A percentile compares a stretch with the other conserved stretches of the same genome.
These are phyloP conservation scores for Phytophthora citrophthora DNA, from an alignment of 352 stramenopile species.

Conservation along the genomic window DNA sequence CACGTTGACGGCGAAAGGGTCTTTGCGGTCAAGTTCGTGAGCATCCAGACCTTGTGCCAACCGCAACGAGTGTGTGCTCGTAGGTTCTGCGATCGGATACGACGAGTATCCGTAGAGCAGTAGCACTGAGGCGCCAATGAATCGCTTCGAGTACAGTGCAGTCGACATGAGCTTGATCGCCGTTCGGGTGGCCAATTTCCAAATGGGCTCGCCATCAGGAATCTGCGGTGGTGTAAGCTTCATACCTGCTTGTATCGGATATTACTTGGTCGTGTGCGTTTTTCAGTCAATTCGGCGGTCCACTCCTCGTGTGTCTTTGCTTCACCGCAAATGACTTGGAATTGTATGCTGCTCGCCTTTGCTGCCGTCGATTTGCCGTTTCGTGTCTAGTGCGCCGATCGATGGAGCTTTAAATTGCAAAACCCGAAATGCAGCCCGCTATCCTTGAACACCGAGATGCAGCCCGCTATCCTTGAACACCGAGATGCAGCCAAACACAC, in stretches of 20 bases:
- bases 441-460: slow-evolving; percentile 8
- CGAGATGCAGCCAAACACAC: neutral
- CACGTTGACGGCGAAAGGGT: slow-evolving; percentile 73
- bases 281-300: slow-evolving; percentile 18
- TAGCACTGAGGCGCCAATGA: slow-evolving; percentile 33
- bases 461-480: slow-evolving; percentile 2
- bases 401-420: too few species aligned
- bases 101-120: slow-evolving; percentile 40
- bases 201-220: slow-evolving; percentile 26
- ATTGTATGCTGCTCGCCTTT: slow-evolving; percentile 29
- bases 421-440: neutral
- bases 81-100: slow-evolving; percentile 69
- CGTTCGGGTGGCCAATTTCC: slow-evolving; percentile 31
- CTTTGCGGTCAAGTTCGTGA: slow-evolving; percentile 54
- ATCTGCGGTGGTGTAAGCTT: slow-evolving; percentile 8
- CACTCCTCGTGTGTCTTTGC: slow-evolving; percentile 30
- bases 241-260: slow-evolving; percentile 4
- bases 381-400: slow-evolving; percentile 9
- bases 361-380: slow-evolving; percentile 23
- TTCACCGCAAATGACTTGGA: slow-evolving; percentile 7
- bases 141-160: slow-evolving; percentile 39
- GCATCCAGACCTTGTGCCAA: slow-evolving; percentile 64
- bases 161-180: slow-evolving; percentile 40
- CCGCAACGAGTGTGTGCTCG: slow-evolving; percentile 60
- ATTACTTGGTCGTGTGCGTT: slow-evolving; percentile 12